These are phyloP conservation scores for Hypoxylon lenormandii DNA, from an alignment of 495 filamentous ascomycete species.

Conservation along the genomic window DNA sequence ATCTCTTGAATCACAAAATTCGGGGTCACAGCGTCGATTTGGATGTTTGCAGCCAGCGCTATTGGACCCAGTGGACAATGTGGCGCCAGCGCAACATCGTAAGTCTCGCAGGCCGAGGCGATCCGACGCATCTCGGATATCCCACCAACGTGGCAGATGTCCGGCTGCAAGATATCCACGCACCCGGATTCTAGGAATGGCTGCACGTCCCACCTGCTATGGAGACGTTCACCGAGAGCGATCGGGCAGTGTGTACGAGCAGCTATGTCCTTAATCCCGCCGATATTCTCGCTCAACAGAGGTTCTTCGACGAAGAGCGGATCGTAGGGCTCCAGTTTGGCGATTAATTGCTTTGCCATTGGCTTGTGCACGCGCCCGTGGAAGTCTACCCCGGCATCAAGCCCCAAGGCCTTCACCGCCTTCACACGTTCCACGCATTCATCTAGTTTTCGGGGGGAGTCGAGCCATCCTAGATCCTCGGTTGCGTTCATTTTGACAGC, in stretches of 20 bases:
- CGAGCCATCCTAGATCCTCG: constrained; percentile 81
- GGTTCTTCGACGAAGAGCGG: constrained; percentile 88
- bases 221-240: constrained; percentile 80
- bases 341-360: constrained; percentile 83
- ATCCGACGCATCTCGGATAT: constrained; percentile 79
- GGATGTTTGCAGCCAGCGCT: constrained; percentile 77
- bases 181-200: constrained; percentile 75
- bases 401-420: constrained; percentile 74
- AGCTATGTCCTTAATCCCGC: constrained; percentile 74
- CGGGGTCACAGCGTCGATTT: constrained; percentile 71
- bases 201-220: constrained; percentile 80
- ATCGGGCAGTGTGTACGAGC: constrained; percentile 73
- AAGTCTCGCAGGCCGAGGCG: constrained; percentile 78
- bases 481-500: constrained; percentile 86
- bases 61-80: constrained; percentile 84
- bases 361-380: constrained; percentile 83
- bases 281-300: constrained; percentile 76
- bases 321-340: constrained; percentile 73
- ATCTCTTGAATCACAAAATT: constrained; percentile 88
- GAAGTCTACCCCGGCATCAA: constrained; percentile 81
- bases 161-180: constrained; percentile 81
- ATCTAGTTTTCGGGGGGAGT: constrained; percentile 74
- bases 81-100: constrained; percentile 80
- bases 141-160: constrained; percentile 80
- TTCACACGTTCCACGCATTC: constrained; percentile 75